Conservation (phyloP, 1,139 yeast species). For the Geotrichum europaeum region DNA sequence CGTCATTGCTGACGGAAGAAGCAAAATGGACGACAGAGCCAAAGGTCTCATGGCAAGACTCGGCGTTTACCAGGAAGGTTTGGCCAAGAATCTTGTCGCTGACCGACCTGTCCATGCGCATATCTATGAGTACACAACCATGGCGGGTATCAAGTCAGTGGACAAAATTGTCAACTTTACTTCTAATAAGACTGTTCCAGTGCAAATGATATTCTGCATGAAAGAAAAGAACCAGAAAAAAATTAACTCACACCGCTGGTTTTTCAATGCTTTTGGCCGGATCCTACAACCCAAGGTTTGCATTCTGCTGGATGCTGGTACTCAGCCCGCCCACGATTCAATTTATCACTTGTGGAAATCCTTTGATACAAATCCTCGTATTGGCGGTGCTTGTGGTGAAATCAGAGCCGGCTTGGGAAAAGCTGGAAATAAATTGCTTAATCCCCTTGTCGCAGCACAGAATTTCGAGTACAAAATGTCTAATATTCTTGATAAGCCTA, state of each 20-base stretch:
- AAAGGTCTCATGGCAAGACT: constrained; percentile 61
- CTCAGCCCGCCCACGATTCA: constrained; percentile 67
- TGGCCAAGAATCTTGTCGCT: constrained; percentile 72
- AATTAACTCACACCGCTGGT: constrained; percentile 82
- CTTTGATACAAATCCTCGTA: constrained; percentile 57
- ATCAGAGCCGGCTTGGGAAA: constrained; percentile 64
- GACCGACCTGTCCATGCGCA: constrained; percentile 66
- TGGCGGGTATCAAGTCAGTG: constrained; percentile 64
- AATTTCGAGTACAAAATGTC: constrained; percentile 81
- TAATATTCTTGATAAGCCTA: constrained; percentile 74
- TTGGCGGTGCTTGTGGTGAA: constrained; percentile 90
- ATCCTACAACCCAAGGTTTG: constrained; percentile 64
- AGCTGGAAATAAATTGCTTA: constrained; percentile 45
- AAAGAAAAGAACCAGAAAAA: constrained; percentile 71
- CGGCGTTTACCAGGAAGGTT: constrained; percentile 77
- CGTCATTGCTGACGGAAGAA: constrained; percentile 73
- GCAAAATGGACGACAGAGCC: constrained; percentile 59
- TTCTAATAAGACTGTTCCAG: constrained; percentile 38
- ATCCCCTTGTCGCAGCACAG: constrained; percentile 79
- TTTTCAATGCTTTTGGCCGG: constrained; percentile 73
- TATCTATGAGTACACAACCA: constrained; percentile 72
- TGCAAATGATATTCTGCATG: constrained; percentile 68
- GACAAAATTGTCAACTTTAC: constrained; percentile 52
- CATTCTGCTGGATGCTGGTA: constrained; percentile 72
- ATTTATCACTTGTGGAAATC: constrained; percentile 70